phyloP scores from a whole-genome alignment of 2,329 filamentous ascomycete genomes.

The Fusarium sp. region DNA sequence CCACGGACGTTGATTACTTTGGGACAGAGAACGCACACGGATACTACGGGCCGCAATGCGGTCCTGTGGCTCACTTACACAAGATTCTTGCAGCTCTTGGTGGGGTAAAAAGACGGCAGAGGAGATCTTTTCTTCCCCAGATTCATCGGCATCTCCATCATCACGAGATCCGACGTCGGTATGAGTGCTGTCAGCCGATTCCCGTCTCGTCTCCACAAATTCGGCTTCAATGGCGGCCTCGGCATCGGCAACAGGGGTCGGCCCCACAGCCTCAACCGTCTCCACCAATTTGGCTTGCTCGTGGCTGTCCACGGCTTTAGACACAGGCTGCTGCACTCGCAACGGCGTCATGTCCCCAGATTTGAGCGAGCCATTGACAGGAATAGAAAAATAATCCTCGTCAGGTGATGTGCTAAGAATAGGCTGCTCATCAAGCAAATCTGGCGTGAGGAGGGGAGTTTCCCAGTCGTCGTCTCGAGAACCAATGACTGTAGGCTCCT shows the following conservation, averaged over 20 bases:
- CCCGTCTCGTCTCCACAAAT: slow-evolving; percentile 53
- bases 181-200: slow-evolving; percentile 57
- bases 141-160: slow-evolving; percentile 65
- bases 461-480: slow-evolving; percentile 33
- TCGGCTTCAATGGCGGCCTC: slow-evolving; percentile 47
- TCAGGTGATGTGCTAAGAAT: slow-evolving; percentile 42
- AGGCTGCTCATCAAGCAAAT: slow-evolving; percentile 36
- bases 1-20: slow-evolving; percentile 64
- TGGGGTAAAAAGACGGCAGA: slow-evolving; percentile 87
- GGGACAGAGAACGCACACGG: slow-evolving; percentile 62
- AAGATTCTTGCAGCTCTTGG: slow-evolving; percentile 65
- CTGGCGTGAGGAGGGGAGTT: slow-evolving; percentile 16
- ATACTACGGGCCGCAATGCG: slow-evolving; percentile 61
- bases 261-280: slow-evolving; percentile 45
- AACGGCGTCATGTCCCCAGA: slow-evolving; percentile 30
- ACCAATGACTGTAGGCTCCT: slow-evolving; percentile 24
- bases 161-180: slow-evolving; percentile 56
- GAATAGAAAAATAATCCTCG: slow-evolving; percentile 47
- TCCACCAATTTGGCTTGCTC: slow-evolving; percentile 41
- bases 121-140: slow-evolving; percentile 88
- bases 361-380: slow-evolving; percentile 17
- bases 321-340: slow-evolving; percentile 34
- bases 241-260: slow-evolving; percentile 40
- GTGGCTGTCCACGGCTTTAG: slow-evolving; percentile 39
- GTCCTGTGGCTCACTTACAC: slow-evolving; percentile 51